Evolutionary conservation across 139 green algal genomes (phyloP).

Genomic region (Tetraselmis chui): DNA sequence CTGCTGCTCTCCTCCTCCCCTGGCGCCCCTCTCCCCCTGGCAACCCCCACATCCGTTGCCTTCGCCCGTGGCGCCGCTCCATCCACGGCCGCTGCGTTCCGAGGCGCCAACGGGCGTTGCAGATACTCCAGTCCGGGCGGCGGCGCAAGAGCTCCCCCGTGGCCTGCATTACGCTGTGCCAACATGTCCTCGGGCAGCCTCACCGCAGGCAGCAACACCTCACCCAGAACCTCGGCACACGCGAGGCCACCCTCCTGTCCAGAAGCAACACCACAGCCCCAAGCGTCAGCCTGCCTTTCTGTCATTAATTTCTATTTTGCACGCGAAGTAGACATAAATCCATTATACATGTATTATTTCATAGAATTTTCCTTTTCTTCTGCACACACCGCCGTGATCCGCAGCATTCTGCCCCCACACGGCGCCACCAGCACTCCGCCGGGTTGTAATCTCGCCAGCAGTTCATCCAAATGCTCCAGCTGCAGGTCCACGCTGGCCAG

Average conservation of each 20-base stretch:
- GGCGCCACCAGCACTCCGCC: slow-evolving; percentile 22
- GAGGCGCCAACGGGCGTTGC: neutral
- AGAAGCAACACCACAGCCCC: no score
- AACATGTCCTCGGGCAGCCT: neutral
- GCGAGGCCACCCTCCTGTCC: neutral
- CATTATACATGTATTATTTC: no score
- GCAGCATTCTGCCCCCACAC: slow-evolving; percentile 27
- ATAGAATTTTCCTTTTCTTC: no score
- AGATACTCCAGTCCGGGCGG: neutral
- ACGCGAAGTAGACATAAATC: no score
- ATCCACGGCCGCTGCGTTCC: no score
- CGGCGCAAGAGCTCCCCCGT: no score
- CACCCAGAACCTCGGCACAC: neutral
- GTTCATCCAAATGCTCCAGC: slow-evolving; percentile 1
- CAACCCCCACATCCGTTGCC: neutral
- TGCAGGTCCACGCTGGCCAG: slow-evolving; percentile 6
- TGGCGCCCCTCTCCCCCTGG: neutral
- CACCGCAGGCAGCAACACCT: neutral
- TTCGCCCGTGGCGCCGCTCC: no score
- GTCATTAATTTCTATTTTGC: no score
- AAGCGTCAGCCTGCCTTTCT: no score
- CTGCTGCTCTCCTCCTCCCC: neutral
- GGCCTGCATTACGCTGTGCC: neutral
- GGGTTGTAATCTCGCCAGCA: slow-evolving; percentile 19
- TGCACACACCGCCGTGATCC: slow-evolving; percentile 7